Conservation (phyloP, 441 rosid genomes). For the Populus hybrid region DNA sequence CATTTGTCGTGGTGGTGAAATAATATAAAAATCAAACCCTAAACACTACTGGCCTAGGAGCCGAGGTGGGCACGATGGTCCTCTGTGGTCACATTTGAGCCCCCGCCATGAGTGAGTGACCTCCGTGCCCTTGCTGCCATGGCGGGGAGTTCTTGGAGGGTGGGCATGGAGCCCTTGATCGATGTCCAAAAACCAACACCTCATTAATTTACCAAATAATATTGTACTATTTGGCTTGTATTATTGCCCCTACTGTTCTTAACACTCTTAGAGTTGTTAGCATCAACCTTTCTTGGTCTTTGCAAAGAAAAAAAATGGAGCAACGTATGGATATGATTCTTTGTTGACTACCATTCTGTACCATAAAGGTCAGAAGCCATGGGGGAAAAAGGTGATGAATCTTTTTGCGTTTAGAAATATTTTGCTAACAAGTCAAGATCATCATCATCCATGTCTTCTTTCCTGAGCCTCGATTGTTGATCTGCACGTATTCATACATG, state of each 20-base stretch:
- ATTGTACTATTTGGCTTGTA: no score
- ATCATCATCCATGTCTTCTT: background rate
- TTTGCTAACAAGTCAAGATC: background rate
- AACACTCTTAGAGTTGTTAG: no score
- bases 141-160: background rate
- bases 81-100: background rate
- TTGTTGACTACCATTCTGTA: no score
- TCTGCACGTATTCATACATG: background rate
- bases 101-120: background rate
- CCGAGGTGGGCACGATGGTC: background rate
- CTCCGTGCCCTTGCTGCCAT: background rate
- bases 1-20: background rate
- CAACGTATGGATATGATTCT: no score
- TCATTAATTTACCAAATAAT: no score
- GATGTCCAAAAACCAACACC: background rate
- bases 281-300: no score
- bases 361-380: no score
- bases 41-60: background rate
- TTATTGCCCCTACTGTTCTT: no score
- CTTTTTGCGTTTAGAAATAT: no score
- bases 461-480: no score
- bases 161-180: background rate
- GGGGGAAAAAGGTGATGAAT: no score
- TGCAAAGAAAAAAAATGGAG: no score
- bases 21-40: constrained; percentile 23